Percentiles rank a stretch among this genome's conserved stretches.
Evolutionary conservation across 1,284 basidiomycete species (phyloP).

Genomic region (Hymenochaete sp.): DNA sequence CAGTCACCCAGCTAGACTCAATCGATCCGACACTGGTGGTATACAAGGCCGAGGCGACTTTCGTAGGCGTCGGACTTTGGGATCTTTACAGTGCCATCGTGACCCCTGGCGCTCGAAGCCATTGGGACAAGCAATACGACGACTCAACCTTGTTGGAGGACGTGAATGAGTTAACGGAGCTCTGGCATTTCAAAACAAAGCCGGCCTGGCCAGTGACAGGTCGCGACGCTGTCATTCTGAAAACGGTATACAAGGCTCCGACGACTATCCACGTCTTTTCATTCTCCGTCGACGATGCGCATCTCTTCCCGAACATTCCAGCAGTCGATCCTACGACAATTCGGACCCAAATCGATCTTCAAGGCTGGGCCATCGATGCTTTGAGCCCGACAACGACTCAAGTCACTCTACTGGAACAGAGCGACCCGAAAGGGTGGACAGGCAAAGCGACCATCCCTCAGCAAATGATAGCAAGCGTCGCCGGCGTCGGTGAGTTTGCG

Average conservation of each 20-base stretch:
- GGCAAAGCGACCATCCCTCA: conserved; percentile 91
- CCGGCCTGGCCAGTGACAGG: conserved; percentile 88
- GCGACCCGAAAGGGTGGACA: conserved; percentile 95
- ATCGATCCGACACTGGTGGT: conserved; percentile 97
- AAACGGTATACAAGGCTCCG: conserved; percentile 96
- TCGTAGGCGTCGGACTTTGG: conserved; percentile 95
- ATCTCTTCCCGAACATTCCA: conserved; percentile 77
- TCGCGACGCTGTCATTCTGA: conserved; percentile 83
- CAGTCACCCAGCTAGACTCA: conserved; percentile 92
- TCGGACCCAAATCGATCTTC: conserved; percentile 89
- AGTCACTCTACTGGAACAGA: conserved; percentile 92
- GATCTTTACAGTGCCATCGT: conserved; percentile 88
- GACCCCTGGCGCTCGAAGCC: conserved; percentile 71
- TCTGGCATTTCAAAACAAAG: conserved; percentile 87
- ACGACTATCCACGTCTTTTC: conserved; percentile 93
- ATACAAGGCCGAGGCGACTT: conserved; percentile 93
- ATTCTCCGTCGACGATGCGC: conserved; percentile 87
- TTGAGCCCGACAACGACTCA: conserved; percentile 93
- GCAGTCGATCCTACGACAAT: conserved; percentile 69
- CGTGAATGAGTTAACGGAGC: conserved; percentile 83
- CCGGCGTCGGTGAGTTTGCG: conserved; percentile 88
- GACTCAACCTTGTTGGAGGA: conserved; percentile 83
- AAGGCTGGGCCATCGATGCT: conserved; percentile 95
- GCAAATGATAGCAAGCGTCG: conserved; percentile 80
- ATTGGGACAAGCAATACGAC: conserved; percentile 90